Conservation (phyloP, 257 asterid genomes). For the Solanum chilense region DNA sequence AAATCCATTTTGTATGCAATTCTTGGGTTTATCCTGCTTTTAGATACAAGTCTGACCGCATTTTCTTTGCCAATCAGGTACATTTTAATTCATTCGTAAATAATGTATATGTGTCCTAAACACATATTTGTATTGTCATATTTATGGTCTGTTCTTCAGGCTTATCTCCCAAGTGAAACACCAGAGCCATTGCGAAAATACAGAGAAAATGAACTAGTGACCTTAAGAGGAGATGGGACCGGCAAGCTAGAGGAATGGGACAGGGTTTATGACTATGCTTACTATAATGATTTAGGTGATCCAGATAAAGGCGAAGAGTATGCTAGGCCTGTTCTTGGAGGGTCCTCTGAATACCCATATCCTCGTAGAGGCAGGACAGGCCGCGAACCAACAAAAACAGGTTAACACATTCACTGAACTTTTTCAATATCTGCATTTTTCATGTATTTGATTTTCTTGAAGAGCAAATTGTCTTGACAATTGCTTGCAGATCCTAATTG, state of each 20-base stretch:
- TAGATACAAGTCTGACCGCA: not conserved
- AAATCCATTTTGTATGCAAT: not conserved
- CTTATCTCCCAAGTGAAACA: not conserved
- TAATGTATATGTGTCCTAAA: not conserved
- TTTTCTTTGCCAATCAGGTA: not conserved
- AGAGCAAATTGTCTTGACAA: not conserved
- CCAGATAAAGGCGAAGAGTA: conserved; percentile 6
- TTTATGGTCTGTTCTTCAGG: not conserved
- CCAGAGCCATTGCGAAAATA: not conserved
- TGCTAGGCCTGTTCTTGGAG: conserved; percentile 19
- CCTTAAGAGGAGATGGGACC: not conserved
- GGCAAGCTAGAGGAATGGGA: not conserved
- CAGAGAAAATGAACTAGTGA: not conserved
- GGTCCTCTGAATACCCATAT: conserved; percentile 11
- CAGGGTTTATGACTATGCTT: not conserved
- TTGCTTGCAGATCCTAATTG: conserved; percentile 1
- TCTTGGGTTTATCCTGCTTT: not conserved
- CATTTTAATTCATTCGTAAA: no score
- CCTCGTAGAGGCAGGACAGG: conserved; percentile 11
- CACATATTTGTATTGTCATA: not conserved
- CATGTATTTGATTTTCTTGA: not conserved
- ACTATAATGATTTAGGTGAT: conserved; percentile 26
- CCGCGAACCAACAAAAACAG: not conserved
- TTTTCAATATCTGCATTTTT: not conserved
- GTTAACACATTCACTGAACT: not conserved